phyloP scores from a whole-genome alignment of 2,329 filamentous ascomycete genomes.

The Exophiala alcalophila region DNA sequence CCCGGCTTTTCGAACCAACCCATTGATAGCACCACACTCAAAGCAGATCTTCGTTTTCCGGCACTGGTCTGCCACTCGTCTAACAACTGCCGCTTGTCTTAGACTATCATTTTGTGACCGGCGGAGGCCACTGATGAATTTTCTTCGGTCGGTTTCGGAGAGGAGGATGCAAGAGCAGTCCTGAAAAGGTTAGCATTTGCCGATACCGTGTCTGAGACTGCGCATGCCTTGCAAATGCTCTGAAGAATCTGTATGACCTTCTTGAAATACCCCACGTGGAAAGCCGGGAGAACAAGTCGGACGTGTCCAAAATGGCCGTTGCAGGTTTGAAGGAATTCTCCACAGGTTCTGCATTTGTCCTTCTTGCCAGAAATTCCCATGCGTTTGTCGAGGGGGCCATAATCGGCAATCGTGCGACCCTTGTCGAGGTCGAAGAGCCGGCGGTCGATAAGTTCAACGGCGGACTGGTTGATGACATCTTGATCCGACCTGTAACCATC shows the following conservation, averaged over 20 bases:
- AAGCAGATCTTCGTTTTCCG: conserved; percentile 81
- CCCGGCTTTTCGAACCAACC: conserved; percentile 85
- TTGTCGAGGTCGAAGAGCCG: conserved; percentile 88
- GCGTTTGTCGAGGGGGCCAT: conserved; percentile 84
- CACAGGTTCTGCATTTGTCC: conserved; percentile 77
- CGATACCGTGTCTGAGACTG: conserved; percentile 4
- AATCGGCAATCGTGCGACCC: conserved; percentile 68
- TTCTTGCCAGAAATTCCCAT: conserved; percentile 86
- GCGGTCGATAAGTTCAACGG: conserved; percentile 90
- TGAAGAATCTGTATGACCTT: conserved; percentile 90
- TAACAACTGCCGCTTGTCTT: conserved; percentile 76
- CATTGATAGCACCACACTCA: conserved; percentile 78
- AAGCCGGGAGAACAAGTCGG: conserved; percentile 82
- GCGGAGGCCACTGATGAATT: conserved; percentile 75
- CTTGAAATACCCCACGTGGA: conserved; percentile 94
- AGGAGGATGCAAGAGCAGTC: conserved; percentile 83
- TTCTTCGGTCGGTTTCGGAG: conserved; percentile 72
- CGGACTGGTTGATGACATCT: conserved; percentile 92
- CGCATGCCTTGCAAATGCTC: conserved; percentile 76
- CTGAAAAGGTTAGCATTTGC: conserved; percentile 35
- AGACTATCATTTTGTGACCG: conserved; percentile 82
- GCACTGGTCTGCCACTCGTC: conserved; percentile 85
- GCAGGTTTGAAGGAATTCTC: conserved; percentile 75
- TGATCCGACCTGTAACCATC: conserved; percentile 66
- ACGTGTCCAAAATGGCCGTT: conserved; percentile 96